Percentiles rank a stretch among this genome's conserved stretches.
Evolutionary conservation across 345 rosid species (phyloP).

Genomic region (Tarenaya hassleriana): DNA sequence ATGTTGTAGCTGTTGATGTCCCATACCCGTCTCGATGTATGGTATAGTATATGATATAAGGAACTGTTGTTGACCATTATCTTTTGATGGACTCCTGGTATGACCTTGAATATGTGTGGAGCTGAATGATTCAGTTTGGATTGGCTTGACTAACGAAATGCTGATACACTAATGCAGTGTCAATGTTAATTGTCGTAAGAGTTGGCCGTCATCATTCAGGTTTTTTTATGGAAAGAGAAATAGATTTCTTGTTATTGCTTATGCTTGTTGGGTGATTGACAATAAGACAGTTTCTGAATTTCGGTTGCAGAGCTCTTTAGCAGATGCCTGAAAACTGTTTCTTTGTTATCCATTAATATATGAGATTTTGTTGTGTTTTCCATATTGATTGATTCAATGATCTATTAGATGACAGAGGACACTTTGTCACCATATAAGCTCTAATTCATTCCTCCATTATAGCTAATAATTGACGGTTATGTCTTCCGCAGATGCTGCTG

Average conservation of each 20-base stretch:
- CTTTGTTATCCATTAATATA: neutral
- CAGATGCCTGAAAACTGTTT: neutral
- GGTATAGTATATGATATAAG: neutral
- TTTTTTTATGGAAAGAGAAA: neutral
- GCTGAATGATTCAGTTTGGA: neutral
- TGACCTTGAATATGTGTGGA: neutral
- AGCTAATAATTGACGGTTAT: constrained; percentile 22
- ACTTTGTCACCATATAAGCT: neutral
- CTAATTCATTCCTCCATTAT: neutral
- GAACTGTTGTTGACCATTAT: neutral
- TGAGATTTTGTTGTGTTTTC: neutral
- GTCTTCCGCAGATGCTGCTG: constrained; percentile 56
- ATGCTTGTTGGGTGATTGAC: too few species aligned
- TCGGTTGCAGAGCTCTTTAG: too few species aligned
- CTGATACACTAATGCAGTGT: neutral
- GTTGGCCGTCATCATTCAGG: neutral
- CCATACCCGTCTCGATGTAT: neutral
- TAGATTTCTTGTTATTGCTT: neutral
- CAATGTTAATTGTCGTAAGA: constrained; percentile 2
- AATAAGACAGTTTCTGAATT: too few species aligned
- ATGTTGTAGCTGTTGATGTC: neutral
- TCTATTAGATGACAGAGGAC: neutral
- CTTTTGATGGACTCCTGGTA: neutral
- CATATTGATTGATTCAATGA: neutral
- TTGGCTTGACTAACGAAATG: neutral